Evolutionary conservation across 2,329 filamentous ascomycete genomes (phyloP), one percentile per base, ranked within the genome.

Genomic region (Ambrosiella cleistominuta): DNA sequence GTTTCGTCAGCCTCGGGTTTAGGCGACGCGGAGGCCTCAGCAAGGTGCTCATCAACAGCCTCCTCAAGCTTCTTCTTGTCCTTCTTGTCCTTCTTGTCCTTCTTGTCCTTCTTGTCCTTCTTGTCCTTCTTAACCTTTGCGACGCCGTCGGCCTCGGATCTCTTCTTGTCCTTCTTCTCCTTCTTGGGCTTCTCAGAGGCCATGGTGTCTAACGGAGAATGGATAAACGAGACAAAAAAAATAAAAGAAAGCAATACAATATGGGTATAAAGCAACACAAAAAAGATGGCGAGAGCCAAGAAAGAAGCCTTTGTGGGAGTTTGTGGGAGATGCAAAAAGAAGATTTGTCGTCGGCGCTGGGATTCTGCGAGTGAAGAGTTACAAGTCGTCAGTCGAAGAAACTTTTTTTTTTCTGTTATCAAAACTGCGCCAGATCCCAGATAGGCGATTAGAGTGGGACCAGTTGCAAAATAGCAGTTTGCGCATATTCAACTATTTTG

Each of bases 41-140:
- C 68, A n/a, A 83, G 70, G 67, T 83, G 80, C 65, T 82, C 78
- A 65, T 88, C 81, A 62, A 88, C 73, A 74, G 86, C 85, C 77
- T 86, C 86, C 49, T 76, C 75, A 70, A 82, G 85, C 75, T 86
- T 85, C 39, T 78, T 76, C 44, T 80, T 78, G 4, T 47, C 35
- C 70, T 79, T 79, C 39, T 78, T 76, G 44, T 80, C 78, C 44
- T 47, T 51, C 70, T 79, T 79, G 58, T 81, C 78, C 70, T 78
- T 77, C 68, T 78, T 76, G 63, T 70, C 64, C 70, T 81, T 80
- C 66, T 68, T 68, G 60, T 80, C 71, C 74, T 77, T 79, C 74
- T 80, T 79, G 57, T 79, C 76, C 70, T 79, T 79, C 72, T 77
- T 79, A 60, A 75, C 77, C 70, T 78, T 78, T 68, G 78, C 75